A percentile compares a stretch with the other conserved stretches of the same genome.
phyloP scores from a whole-genome alignment of 768 basidiomycete genomes.

The Rhizopogon salebrosus region DNA sequence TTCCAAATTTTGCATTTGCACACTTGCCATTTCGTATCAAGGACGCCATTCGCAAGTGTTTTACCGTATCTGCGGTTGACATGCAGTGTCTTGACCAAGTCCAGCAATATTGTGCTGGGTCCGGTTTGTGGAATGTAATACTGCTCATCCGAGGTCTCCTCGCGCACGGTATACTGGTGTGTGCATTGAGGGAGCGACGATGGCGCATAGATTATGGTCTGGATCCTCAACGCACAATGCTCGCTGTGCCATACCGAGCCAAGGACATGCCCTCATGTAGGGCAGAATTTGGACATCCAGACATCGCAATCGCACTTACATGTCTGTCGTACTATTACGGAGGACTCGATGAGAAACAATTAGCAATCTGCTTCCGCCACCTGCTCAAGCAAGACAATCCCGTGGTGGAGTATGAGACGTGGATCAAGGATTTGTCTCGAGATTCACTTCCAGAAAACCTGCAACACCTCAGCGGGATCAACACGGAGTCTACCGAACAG shows the following conservation, averaged over 20 bases:
- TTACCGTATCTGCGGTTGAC: conserved; percentile 12
- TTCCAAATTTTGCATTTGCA: conserved; percentile 14
- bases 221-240: conserved; percentile 33
- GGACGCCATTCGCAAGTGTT: conserved; percentile 16
- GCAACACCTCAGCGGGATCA: conserved; percentile 34
- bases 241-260: conserved; percentile 51
- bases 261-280: conserved; percentile 43
- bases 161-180: conserved; percentile 34
- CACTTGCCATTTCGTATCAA: conserved; percentile 13
- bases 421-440: conserved; percentile 21
- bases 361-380: conserved; percentile 31
- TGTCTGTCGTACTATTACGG: conserved; percentile 46
- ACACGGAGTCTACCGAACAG: conserved; percentile 34
- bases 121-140: conserved; percentile 28
- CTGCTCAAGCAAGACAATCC: conserved; percentile 39
- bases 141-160: conserved; percentile 43
- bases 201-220: conserved; percentile 54
- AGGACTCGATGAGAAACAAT: conserved; percentile 36
- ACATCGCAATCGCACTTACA: conserved; percentile 40
- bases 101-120: conserved; percentile 9
- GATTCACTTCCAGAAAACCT: conserved; percentile 25
- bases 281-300: conserved; percentile 51
- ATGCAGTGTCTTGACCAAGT: conserved; percentile 4
- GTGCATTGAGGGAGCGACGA: conserved; percentile 32
- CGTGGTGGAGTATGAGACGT: conserved; percentile 33